phyloP scores from a whole-genome alignment of 2,329 filamentous ascomycete genomes.

The Piedraia hortae region DNA sequence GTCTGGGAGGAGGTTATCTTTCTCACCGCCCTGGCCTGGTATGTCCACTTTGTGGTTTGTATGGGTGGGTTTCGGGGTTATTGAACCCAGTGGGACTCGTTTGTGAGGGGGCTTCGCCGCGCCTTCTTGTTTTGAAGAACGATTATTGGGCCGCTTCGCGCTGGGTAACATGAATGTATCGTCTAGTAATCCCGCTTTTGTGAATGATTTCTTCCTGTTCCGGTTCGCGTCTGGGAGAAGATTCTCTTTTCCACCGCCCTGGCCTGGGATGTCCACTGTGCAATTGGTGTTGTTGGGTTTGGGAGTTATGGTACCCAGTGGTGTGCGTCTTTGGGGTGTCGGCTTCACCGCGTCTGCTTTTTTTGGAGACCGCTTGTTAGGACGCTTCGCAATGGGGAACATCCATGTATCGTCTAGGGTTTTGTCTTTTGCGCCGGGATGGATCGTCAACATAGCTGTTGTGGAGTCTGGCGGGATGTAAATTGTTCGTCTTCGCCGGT shows the following conservation, averaged over 20 bases:
- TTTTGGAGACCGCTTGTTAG: slow-evolving; percentile 5
- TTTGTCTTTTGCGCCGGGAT: slow-evolving; percentile 17
- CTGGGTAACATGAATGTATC: slow-evolving; percentile 30
- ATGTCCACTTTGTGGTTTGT: not conserved
- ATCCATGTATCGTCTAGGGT: slow-evolving; percentile 12
- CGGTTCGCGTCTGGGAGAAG: slow-evolving; percentile 21
- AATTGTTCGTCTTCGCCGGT: slow-evolving; percentile 22
- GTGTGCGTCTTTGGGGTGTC: slow-evolving; percentile 22
- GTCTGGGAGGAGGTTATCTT: no score
- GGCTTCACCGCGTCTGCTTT: slow-evolving; percentile 20
- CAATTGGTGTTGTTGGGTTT: slow-evolving; percentile 7
- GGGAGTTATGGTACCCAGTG: slow-evolving; percentile 17
- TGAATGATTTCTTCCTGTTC: slow-evolving; percentile 1
- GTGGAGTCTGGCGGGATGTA: slow-evolving; percentile 25
- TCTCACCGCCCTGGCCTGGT: not conserved
- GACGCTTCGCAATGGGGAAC: slow-evolving; percentile 1
- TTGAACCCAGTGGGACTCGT: not conserved
- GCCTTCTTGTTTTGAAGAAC: not conserved
- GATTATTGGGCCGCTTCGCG: slow-evolving; percentile 1
- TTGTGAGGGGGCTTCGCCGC: not conserved
- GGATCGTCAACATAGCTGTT: slow-evolving; percentile 23
- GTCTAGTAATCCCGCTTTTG: slow-evolving; percentile 1
- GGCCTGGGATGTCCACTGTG: slow-evolving; percentile 24
- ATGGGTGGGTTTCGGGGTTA: not conserved
- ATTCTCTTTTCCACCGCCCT: slow-evolving; percentile 34